Percentiles rank a stretch among this genome's conserved stretches.
These are phyloP conservation scores for Ambrosiella xylebori DNA, from an alignment of 2,329 filamentous ascomycete genomes.

Conservation along the genomic window DNA sequence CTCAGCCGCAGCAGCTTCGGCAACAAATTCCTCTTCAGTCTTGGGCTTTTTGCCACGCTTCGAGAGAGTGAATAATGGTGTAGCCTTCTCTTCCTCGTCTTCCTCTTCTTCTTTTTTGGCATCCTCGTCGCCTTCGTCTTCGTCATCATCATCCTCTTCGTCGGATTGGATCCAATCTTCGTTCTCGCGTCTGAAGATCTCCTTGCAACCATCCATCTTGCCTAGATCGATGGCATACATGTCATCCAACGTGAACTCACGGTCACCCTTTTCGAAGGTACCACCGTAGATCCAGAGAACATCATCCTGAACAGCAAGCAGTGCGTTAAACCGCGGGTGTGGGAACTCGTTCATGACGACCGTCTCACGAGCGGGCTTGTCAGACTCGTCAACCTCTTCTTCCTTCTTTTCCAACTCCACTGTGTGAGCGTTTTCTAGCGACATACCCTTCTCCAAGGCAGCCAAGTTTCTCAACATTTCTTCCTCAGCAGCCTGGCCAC, in stretches of 20 bases:
- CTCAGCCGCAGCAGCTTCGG: constrained; percentile 22
- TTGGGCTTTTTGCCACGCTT: constrained; percentile 38
- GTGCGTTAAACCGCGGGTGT: constrained; percentile 78
- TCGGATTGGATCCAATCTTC: constrained; percentile 60
- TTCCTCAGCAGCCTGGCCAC: constrained; percentile 79
- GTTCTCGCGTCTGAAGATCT: constrained; percentile 72
- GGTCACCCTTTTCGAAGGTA: constrained; percentile 86
- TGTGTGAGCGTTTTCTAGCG: constrained; percentile 34
- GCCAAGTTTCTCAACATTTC: constrained; percentile 77
- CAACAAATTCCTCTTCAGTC: constrained; percentile 23
- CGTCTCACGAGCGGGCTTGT: constrained; percentile 43
- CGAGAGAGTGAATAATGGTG: constrained; percentile 31
- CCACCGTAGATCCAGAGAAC: constrained; percentile 87
- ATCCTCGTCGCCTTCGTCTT: constrained; percentile 36
- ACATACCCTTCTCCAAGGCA: constrained; percentile 60
- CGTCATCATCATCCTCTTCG: constrained; percentile 43
- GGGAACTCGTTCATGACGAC: constrained; percentile 65
- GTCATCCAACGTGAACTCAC: constrained; percentile 91
- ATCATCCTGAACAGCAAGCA: constrained; percentile 80
- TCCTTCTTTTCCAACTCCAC: constrained; percentile 32
- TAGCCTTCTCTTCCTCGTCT: constrained; percentile 31
- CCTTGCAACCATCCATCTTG: constrained; percentile 83
- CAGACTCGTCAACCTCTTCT: constrained; percentile 29
- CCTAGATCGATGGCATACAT: constrained; percentile 86
- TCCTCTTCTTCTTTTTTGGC: constrained; percentile 34